Conservation (phyloP, 495 filamentous ascomycete genomes). For the Bombardia bombarda region DNA sequence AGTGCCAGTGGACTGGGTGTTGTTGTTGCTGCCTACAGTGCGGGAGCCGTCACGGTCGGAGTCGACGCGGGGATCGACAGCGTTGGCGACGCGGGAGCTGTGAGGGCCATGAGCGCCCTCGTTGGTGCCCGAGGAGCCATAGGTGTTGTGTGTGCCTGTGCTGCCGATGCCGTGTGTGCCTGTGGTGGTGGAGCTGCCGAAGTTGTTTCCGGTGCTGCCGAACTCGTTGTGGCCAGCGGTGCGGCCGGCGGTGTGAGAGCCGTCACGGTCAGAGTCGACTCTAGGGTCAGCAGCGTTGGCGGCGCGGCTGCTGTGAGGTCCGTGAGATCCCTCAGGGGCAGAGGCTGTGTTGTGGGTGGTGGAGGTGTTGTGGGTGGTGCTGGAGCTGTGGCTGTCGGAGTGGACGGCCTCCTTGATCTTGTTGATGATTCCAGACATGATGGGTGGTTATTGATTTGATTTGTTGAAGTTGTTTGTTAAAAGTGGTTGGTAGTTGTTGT, state of each 20-base stretch:
- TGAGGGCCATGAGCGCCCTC: slow-evolving; percentile 10
- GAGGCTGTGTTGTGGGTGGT: slow-evolving; percentile 7
- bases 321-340: slow-evolving; percentile 34
- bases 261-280: slow-evolving; percentile 36
- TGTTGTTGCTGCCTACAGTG: slow-evolving; percentile 14
- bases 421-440: slow-evolving; percentile 61
- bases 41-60: slow-evolving; percentile 30
- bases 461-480: slow-evolving; percentile 3
- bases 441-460: slow-evolving; percentile 20
- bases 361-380: too few species aligned
- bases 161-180: slow-evolving; percentile 8
- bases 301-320: slow-evolving; percentile 23
- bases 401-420: slow-evolving; percentile 67
- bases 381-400: slow-evolving; percentile 23
- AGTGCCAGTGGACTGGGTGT: slow-evolving; percentile 17
- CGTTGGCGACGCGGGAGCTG: slow-evolving; percentile 12
- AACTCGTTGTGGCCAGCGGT: slow-evolving; percentile 18
- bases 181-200: slow-evolving; percentile 33
- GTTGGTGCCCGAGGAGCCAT: slow-evolving; percentile 8
- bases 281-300: slow-evolving; percentile 43
- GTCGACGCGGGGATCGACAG: slow-evolving; percentile 39
- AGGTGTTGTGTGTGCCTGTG: slow-evolving; percentile 10
- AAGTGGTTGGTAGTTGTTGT: slow-evolving; percentile 2
- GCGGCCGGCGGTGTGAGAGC: slow-evolving; percentile 23
- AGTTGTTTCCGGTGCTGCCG: slow-evolving; percentile 22